Conservation (phyloP, 1,284 basidiomycete genomes). For the Stygiomarasmius scandens region DNA sequence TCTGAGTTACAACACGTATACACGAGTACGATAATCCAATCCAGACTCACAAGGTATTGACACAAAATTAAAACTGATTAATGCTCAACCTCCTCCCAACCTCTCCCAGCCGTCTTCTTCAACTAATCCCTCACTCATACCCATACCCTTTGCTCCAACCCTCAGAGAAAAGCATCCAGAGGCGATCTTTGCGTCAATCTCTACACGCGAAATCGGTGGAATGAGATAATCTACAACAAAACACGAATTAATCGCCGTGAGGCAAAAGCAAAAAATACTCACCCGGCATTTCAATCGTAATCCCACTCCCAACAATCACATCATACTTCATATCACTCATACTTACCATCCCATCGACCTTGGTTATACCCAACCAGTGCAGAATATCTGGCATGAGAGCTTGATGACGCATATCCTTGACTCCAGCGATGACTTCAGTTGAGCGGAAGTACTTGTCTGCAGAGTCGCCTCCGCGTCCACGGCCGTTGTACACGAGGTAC, state of each 20-base stretch:
- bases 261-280: background rate
- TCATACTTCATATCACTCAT: constrained; percentile 98
- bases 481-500: constrained; percentile 92
- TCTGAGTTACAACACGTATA: no score
- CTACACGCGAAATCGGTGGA: constrained; percentile 87
- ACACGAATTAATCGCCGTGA: no score
- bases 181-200: constrained; percentile 94
- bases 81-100: no score
- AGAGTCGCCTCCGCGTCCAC: constrained; percentile 91
- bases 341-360: constrained; percentile 88
- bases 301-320: constrained; percentile 87
- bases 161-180: constrained; percentile 87
- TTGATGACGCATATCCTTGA: constrained; percentile 85
- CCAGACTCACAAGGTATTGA: no score
- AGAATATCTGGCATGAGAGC: constrained; percentile 95
- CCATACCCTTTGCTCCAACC: constrained; percentile 62
- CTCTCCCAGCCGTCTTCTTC: no score
- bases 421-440: constrained; percentile 91
- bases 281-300: constrained; percentile 64
- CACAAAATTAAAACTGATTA: no score
- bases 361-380: constrained; percentile 88
- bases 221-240: constrained; percentile 79
- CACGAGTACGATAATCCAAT: no score
- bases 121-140: no score
- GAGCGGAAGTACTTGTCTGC: constrained; percentile 94